Conservation (phyloP, 495 filamentous ascomycete species). For the Penicillium macrosclerotiorum region DNA sequence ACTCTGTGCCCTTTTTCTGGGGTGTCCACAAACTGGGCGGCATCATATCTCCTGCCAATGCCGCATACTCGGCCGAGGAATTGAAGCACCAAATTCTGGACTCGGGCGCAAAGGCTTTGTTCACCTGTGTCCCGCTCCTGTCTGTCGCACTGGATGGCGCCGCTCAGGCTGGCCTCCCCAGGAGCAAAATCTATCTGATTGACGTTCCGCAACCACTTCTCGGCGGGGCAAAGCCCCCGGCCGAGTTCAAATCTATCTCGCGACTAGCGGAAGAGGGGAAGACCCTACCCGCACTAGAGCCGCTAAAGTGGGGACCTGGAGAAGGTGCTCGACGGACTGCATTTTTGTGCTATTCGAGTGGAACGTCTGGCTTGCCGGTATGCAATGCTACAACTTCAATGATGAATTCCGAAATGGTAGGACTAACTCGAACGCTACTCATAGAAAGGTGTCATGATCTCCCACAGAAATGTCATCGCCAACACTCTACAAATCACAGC, state of each 20-base stretch:
- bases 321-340: constrained; percentile 74
- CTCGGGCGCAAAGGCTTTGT: constrained; percentile 70
- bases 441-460: constrained; percentile 94
- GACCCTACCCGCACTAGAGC: constrained; percentile 59
- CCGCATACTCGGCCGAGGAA: constrained; percentile 73
- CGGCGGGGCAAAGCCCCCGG: constrained; percentile 44
- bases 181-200: constrained; percentile 71
- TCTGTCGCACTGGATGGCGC: constrained; percentile 68
- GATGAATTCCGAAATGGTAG: not conserved
- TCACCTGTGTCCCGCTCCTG: constrained; percentile 77
- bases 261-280: constrained; percentile 66
- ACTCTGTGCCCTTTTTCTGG: constrained; percentile 73
- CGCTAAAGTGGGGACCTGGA: constrained; percentile 66
- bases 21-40: constrained; percentile 75
- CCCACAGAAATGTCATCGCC: constrained; percentile 83
- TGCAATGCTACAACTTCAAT: too few species aligned
- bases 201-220: constrained; percentile 57
- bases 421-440: not conserved
- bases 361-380: constrained; percentile 83
- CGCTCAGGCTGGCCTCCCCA: constrained; percentile 65
- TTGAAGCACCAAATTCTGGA: constrained; percentile 76
- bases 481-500: constrained; percentile 66
- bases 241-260: constrained; percentile 65
- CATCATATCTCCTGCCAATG: constrained; percentile 77
- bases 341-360: constrained; percentile 87